phyloP scores from a whole-genome alignment of 441 rosid genomes.

The Populus hybrid region DNA sequence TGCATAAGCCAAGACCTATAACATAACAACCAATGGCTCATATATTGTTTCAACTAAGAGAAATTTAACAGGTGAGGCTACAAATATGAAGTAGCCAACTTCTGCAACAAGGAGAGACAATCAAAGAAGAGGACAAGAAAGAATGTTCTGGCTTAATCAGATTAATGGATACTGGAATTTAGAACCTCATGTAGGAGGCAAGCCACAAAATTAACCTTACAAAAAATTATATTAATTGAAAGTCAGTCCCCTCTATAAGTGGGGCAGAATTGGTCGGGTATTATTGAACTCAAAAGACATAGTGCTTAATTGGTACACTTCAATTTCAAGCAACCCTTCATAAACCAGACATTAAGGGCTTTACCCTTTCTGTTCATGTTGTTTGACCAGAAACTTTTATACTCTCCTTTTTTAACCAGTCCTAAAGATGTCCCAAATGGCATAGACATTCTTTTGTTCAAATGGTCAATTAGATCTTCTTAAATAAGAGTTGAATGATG shows the following conservation, averaged over 20 bases:
- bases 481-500: neutral
- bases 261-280: neutral
- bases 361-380: neutral
- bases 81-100: conserved; percentile 1
- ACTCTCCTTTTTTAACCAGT: neutral
- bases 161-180: neutral
- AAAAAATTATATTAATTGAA: neutral
- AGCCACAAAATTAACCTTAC: neutral
- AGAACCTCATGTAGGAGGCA: neutral
- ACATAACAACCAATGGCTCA: conserved; percentile 7
- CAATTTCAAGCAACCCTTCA: neutral
- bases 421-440: neutral
- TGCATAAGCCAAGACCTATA: conserved; percentile 77
- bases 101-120: neutral
- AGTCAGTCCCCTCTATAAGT: neutral
- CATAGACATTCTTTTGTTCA: neutral
- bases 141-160: neutral
- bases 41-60: conserved; percentile 1
- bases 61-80: neutral
- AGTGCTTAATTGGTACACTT: neutral
- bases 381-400: neutral
- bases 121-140: neutral
- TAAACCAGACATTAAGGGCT: neutral
- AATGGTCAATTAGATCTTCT: neutral
- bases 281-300: neutral